Percentiles rank a stretch among this genome's conserved stretches.
phyloP scores from a whole-genome alignment of 1,284 basidiomycete species.

The Mycena citricolor region DNA sequence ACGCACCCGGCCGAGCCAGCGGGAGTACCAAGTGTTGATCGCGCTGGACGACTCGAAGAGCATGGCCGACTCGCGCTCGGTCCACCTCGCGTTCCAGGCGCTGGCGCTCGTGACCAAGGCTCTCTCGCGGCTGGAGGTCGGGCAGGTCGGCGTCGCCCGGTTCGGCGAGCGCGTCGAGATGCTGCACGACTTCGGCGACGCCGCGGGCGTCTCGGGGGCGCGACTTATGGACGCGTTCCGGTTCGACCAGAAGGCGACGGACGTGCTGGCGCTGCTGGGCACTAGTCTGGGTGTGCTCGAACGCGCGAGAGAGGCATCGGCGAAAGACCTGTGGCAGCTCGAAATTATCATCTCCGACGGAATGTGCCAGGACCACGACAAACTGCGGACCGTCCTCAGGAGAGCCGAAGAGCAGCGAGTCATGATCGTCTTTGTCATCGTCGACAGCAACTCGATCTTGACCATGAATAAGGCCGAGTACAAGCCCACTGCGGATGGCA shows the following conservation, averaged over 20 bases:
- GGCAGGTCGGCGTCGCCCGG: slow-evolving; percentile 89
- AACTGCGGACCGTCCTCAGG: slow-evolving; percentile 77
- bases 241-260: slow-evolving; percentile 91
- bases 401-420: slow-evolving; percentile 89
- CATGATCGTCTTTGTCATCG: slow-evolving; percentile 95
- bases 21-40: slow-evolving; percentile 96
- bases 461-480: slow-evolving; percentile 93
- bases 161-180: slow-evolving; percentile 91
- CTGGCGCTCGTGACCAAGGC: slow-evolving; percentile 92
- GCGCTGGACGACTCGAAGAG: slow-evolving; percentile 96
- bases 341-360: slow-evolving; percentile 99
- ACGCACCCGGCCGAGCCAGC: slow-evolving; percentile 88
- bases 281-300: slow-evolving; percentile 79
- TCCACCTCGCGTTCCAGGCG: slow-evolving; percentile 94
- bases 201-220: slow-evolving; percentile 79
- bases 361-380: slow-evolving; percentile 78
- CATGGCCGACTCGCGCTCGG: slow-evolving; percentile 93
- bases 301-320: slow-evolving; percentile 70
- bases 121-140: slow-evolving; percentile 89
- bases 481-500: slow-evolving; percentile 81
- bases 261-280: slow-evolving; percentile 87
- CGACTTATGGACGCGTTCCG: slow-evolving; percentile 83
- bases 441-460: slow-evolving; percentile 91
- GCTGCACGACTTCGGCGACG: slow-evolving; percentile 77
- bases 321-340: slow-evolving; percentile 93